Percentiles rank a stretch among this genome's conserved stretches.
phyloP scores from a whole-genome alignment of 1,139 yeast genomes.

The Geotrichum armillariae region DNA sequence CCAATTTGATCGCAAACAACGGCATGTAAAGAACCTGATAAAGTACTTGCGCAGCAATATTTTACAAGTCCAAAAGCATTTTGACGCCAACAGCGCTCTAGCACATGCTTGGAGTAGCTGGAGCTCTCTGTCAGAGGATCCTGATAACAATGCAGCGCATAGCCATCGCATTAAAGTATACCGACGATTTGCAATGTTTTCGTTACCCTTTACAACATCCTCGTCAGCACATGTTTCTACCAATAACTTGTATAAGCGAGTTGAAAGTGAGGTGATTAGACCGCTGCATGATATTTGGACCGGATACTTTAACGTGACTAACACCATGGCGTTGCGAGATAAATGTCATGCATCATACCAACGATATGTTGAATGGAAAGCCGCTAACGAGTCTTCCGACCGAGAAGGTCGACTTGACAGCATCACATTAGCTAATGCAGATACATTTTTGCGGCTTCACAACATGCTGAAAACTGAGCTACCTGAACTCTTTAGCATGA shows the following conservation, averaged over 20 bases:
- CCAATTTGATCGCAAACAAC: slow-evolving; percentile 27
- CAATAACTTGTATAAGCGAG: slow-evolving; percentile 26
- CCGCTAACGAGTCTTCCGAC: slow-evolving; percentile 6
- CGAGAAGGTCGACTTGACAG: slow-evolving; percentile 15
- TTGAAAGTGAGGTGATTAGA: slow-evolving; percentile 30
- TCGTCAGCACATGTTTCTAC: slow-evolving; percentile 31
- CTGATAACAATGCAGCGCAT: slow-evolving; percentile 6
- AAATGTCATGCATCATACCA: slow-evolving; percentile 28
- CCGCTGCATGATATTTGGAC: slow-evolving; percentile 30
- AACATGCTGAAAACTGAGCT: slow-evolving; percentile 33
- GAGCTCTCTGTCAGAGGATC: slow-evolving; percentile 23
- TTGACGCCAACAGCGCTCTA: slow-evolving; percentile 28
- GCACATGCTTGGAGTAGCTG: slow-evolving; percentile 32
- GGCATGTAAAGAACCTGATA: slow-evolving; percentile 27
- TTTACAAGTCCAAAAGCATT: slow-evolving; percentile 28
- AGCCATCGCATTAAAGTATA: slow-evolving; percentile 9
- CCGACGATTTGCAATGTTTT: slow-evolving; percentile 30
- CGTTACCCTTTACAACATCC: slow-evolving; percentile 29
- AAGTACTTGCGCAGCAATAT: slow-evolving; percentile 27
- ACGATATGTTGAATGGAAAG: slow-evolving; percentile 28
- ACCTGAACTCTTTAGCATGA: slow-evolving; percentile 31
- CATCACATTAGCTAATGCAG: slow-evolving; percentile 25
- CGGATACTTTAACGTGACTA: slow-evolving; percentile 16
- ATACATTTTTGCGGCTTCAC: slow-evolving; percentile 31
- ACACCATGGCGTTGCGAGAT: slow-evolving; percentile 26